Evolutionary conservation across 148 eudicot genomes (phyloP), one percentile per base, ranked within the genome.

Genomic region (Diospyros lotus): DNA sequence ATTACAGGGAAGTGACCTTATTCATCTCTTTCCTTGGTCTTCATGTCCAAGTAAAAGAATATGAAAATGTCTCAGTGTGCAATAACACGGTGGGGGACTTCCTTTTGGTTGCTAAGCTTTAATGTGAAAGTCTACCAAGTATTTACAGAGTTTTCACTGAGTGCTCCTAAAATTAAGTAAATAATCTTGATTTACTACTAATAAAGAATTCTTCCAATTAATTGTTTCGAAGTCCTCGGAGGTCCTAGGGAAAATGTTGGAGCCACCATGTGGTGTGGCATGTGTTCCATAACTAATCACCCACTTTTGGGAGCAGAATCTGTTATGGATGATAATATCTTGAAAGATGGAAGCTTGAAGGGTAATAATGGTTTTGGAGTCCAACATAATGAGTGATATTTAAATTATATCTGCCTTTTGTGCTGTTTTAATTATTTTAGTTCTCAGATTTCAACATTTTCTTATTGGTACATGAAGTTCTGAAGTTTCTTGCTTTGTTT

Each of bases 281-380:
- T 28, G 17, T 68, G 56, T 50, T 68, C 13, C 56, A 68, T 50
- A 18, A 50, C 15, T 50, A 5, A 17, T 17, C n/a, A 44, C 5
- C 45, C 28, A 15, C 12, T 28, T 6, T 6, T 42, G 15, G 68
- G 28, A 28, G 43, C 18, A 18, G 8, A 66, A 53, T 66, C 48
- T 46, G 17, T 66, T 6, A 12, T 40, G 17, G 28, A 15, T 66
- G 39, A 12, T 44, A 39, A 68, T 68, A 50, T 51, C 43, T 52
- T 3, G 17, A 41, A 40, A 38, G 6, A 68, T 51, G 44, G 18
- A 66, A 45, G 28, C 28, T 28, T 28, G 28, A 28, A 28, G 28
- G 69, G 50, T 68, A 44, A 68, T n/a, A 51, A 39, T 51, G 72
- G 4, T 68, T 52, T 53, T 28, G 28, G 58, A 17, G 72, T 51